phyloP scores from a whole-genome alignment of 306 rosid genomes.

The Quillaja saponaria region DNA sequence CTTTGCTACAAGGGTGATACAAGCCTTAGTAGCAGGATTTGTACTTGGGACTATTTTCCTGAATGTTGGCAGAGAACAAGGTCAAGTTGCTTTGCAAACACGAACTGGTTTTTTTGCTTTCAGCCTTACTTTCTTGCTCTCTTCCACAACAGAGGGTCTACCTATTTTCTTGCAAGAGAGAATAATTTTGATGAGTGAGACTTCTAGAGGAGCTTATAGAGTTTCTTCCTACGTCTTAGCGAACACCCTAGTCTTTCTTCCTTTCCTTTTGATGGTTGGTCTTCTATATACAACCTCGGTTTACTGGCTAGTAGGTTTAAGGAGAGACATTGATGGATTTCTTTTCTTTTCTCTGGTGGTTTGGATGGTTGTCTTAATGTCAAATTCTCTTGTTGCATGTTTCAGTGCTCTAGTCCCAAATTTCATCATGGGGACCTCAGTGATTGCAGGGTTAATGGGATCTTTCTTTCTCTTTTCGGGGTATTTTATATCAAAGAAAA shows the following conservation, averaged over 20 bases:
- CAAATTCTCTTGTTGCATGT: conserved; percentile 91
- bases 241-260: conserved; percentile 76
- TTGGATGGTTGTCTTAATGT: conserved; percentile 89
- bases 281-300: conserved; percentile 67
- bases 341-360: conserved; percentile 71
- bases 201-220: conserved; percentile 79
- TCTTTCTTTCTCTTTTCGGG: conserved; percentile 96
- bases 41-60: conserved; percentile 78
- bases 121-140: conserved; percentile 80
- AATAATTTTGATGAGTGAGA: conserved; percentile 84
- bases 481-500: conserved; percentile 80
- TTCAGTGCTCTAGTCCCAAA: conserved; percentile 92
- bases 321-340: conserved; percentile 63
- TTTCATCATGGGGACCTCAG: conserved; percentile 86
- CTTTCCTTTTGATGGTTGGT: conserved; percentile 75
- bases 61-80: conserved; percentile 67
- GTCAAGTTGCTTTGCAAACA: conserved; percentile 69
- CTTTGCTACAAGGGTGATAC: conserved; percentile 78
- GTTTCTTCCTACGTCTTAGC: conserved; percentile 83
- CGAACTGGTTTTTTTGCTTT: conserved; percentile 81
- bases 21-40: conserved; percentile 86
- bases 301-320: conserved; percentile 87
- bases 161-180: too few relatives aligned
- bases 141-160: too few relatives aligned
- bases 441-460: conserved; percentile 91